Conservation (phyloP, 2,329 filamentous ascomycete species). For the Endothia cerciana region DNA sequence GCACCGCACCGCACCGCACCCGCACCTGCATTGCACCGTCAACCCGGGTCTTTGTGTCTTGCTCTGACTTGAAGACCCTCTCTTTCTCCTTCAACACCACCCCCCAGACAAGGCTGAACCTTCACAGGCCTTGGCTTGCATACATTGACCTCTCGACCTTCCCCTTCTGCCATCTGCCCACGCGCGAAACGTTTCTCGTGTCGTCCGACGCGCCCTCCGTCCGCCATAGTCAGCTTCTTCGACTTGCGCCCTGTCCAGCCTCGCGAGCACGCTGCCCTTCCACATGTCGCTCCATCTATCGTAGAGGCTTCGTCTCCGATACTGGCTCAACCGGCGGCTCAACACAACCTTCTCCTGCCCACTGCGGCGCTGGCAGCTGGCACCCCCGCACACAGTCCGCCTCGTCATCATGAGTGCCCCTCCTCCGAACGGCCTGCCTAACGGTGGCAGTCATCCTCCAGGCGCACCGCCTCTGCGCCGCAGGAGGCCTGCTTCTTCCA, state of each 20-base stretch:
- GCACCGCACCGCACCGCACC: no score
- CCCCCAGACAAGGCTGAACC: neutral
- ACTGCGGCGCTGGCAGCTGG: neutral
- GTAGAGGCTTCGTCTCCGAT: neutral
- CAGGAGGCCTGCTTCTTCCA: slow-evolving; percentile 52
- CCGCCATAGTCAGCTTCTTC: neutral
- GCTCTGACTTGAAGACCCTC: neutral
- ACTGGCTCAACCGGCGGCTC: neutral
- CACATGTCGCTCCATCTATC: neutral
- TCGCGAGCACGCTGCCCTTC: neutral
- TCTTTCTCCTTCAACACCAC: neutral
- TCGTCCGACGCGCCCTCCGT: neutral
- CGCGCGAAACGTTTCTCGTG: neutral
- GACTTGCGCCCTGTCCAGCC: neutral
- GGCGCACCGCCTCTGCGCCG: slow-evolving; percentile 46
- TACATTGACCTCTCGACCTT: neutral
- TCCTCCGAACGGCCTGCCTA: slow-evolving; percentile 41
- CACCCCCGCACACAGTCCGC: neutral
- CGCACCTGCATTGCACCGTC: neutral
- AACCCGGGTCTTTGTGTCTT: neutral
- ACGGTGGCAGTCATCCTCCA: slow-evolving; percentile 31
- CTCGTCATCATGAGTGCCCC: slow-evolving; percentile 49
- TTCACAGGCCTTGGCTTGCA: neutral
- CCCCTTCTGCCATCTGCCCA: neutral
- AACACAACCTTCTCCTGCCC: neutral